A percentile compares a stretch with the other conserved stretches of the same genome.
phyloP scores from a whole-genome alignment of 2,329 filamentous ascomycete genomes.

The Pochonia chlamydosporia region DNA sequence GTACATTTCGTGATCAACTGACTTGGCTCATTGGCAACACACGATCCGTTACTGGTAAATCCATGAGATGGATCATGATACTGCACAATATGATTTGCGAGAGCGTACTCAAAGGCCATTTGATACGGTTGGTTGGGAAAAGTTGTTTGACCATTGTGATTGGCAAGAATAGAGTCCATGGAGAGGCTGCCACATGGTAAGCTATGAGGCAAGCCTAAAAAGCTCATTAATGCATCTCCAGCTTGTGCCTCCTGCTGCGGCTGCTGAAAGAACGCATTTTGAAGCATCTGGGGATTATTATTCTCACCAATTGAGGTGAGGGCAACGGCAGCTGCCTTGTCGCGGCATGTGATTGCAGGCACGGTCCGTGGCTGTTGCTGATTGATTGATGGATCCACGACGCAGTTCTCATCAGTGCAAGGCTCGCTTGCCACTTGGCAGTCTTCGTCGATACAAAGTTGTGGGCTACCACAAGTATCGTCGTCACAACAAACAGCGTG shows the following conservation, averaged over 20 bases:
- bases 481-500: constrained; percentile 30
- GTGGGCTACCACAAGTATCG: constrained; percentile 23
- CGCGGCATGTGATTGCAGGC: constrained; percentile 13
- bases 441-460: constrained; percentile 21
- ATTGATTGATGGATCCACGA: constrained; percentile 15
- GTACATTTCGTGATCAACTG: constrained; percentile 20
- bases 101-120: constrained; percentile 16
- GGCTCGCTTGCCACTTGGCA: constrained; percentile 29
- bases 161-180: constrained; percentile 11
- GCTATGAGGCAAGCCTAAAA: constrained; percentile 10
- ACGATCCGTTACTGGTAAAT: constrained; percentile 16
- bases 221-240: constrained; percentile 5
- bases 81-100: constrained; percentile 23
- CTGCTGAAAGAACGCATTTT: constrained; percentile 9
- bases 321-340: constrained; percentile 22
- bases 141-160: constrained; percentile 4
- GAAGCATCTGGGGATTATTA: constrained; percentile 10
- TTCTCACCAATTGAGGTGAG: constrained; percentile 24
- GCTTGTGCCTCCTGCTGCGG: constrained; percentile 5
- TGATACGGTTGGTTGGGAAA: constrained; percentile 13
- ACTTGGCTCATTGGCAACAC: constrained; percentile 21
- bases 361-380: not conserved
- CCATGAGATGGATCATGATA: constrained; percentile 21
- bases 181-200: constrained; percentile 17
- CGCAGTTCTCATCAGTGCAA: constrained; percentile 31